Conservation (phyloP, 495 filamentous ascomycete genomes). For the Talaromyces liani region DNA sequence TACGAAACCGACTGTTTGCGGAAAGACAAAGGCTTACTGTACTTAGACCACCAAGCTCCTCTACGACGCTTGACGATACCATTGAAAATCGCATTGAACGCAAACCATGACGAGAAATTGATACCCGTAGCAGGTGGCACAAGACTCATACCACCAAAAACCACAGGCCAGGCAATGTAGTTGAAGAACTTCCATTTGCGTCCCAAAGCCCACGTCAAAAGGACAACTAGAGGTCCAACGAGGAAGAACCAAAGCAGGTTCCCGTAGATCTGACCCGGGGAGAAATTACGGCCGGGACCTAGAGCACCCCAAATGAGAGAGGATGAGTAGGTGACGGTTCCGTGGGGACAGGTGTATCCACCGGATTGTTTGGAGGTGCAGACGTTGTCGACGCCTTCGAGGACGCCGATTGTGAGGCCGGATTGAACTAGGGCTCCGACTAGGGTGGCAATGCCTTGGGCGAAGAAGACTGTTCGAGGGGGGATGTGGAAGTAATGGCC, state of each 20-base stretch:
- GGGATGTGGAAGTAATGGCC: constrained; percentile 74
- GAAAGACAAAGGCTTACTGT: constrained; percentile 39
- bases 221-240: constrained; percentile 47
- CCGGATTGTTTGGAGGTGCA: constrained; percentile 54
- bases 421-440: constrained; percentile 62
- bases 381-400: constrained; percentile 51
- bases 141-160: constrained; percentile 56
- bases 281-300: constrained; percentile 59
- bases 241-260: constrained; percentile 58
- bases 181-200: constrained; percentile 44
- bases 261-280: constrained; percentile 60
- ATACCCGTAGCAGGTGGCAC: constrained; percentile 64
- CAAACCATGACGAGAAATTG: constrained; percentile 63
- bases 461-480: constrained; percentile 59
- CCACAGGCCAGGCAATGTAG: constrained; percentile 57
- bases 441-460: constrained; percentile 59
- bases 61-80: constrained; percentile 46
- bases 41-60: constrained; percentile 60
- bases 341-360: constrained; percentile 62
- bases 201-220: constrained; percentile 49
- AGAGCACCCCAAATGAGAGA: constrained; percentile 66
- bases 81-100: constrained; percentile 61
- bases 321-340: constrained; percentile 59
- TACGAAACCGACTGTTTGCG: constrained; percentile 24
- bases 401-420: constrained; percentile 56